Base-by-base conservation (phyloP, 306 rosid genomes). In the Arachis stenosperma region DNA sequence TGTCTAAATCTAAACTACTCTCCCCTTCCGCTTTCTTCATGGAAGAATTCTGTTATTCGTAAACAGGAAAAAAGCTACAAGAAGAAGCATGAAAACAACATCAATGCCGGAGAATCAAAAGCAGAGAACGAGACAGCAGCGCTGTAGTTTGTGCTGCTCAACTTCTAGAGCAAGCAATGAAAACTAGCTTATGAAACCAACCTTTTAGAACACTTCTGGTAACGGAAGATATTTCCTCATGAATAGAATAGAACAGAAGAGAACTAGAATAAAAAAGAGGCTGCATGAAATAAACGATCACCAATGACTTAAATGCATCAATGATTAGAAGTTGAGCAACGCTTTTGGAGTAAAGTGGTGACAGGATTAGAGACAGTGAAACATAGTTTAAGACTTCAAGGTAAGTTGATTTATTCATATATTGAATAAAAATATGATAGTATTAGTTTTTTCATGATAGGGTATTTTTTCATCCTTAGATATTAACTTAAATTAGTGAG, bases 21-120 rank as follows among this genome's bases (percentile, higher is more conserved):
- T 56, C 42, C 15, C 17, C 74, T 36, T 29, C 60, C 79, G 62
- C 61, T 73, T 39, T 51, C 12, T 52, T 11, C 22, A 3, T 36
- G 37, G 37, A 59, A 71, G 57, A 44, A 65, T 59, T n/a, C 29
- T 14, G 3, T 9, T 40, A 40, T 7, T 55, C 9, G 22, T 11
- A 15, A 56, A 56, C 37, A 22, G 27, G 0, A 27, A 56, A 56
- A 22, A 10, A 46, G 51, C 51, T 46, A 11, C 51, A 46, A 46
- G 4, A 11, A 46, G 2, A 46, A 46, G 12, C 12, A 8, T 27
- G 27, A 29, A 22, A 8, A 22, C 61, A 56, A 56, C 36, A 56
- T 36, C 61, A 8, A 56, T 56, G 61, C 67, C 40, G 48, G n/a
- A 11, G 6, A 37, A 13, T 61, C 17, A 43, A 37, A 40, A 61